Base-by-base conservation (phyloP, 805 yeast species). In the Candida odintsovae region DNA sequence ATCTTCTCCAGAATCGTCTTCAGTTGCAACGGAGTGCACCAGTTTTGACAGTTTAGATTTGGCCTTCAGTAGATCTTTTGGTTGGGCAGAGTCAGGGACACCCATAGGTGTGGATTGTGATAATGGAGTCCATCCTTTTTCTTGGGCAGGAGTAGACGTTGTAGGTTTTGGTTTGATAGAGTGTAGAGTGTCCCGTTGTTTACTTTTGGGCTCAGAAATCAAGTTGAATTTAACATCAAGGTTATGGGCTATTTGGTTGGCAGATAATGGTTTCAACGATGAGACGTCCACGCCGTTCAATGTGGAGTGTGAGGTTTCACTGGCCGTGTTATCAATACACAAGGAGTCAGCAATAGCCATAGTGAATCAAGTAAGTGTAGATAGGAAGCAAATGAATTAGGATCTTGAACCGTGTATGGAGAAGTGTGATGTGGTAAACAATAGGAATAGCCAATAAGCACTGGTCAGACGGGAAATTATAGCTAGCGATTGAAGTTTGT, bases 91-190 rank as follows among this genome's bases (percentile, higher is more conserved):
- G n/a, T 47, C 50, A 2, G 40, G 35, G 1, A 40, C 23, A 15
- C 47, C 55, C 45, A 54, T 47, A 2, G 64, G 63, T 4, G 64
- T 58, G 0, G 63, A 58, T 20, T 58, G 56, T 6, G 55, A 57
- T 46, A 58, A 45, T 10, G 64, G 63, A 3, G 38, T 45, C 61
- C 59, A 57, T 1, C 37, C 50, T 38, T 53, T 58, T 6, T 48
- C 58, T 10, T 38, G 18, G n/a, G 46, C 38, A 5, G 61, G 58
- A 12, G 47, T 44, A 20, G 22, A 13, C 5, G 22, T 20, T 7
- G 22, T 19, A 12, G n/a, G 22, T 9, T 16, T 20, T 19, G 18
- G 15, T 9, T 20, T 36, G 3, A 11, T 9, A 36, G 6, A 2
- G 9, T 3, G n/a, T 20, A 11, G n/a, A 3, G 18, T 36, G n/a